Evolutionary conservation across 495 filamentous ascomycete genomes (phyloP), one percentile per base, ranked within the genome.

Genomic region (Hypoxylon subgilvum): DNA sequence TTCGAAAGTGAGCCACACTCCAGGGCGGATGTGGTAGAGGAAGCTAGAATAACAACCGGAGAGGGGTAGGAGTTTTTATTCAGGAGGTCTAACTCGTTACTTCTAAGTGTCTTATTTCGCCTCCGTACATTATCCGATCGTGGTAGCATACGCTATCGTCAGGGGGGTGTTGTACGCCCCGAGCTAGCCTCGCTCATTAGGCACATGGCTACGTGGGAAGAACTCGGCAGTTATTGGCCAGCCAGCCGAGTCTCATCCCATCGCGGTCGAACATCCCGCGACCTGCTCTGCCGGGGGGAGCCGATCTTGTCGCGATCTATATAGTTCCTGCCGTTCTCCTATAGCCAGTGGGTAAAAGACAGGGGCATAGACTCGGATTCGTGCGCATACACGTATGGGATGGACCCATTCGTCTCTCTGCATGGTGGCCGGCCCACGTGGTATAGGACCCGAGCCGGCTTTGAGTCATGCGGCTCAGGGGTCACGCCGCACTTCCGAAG

Each of bases 341-440:
- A 22, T 46, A 47, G 28, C n/a, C 23, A 49, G 28, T 30, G 31
- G 31, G 30, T 22, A 31, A 14, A 55, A 16, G 21, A 32, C 25
- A 51, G 19, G 22, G 35, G 36, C n/a, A 36, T 41, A 54, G 61
- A 55, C 42, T 34, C 19, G 22, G 38, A 21, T 47, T 14, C 31
- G 35, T 35, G 40, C 35, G 14, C 38, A 34, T 14, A 16, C 10
- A 30, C 28, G 32, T 47, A 21, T 22, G 23, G 9, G 19, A 23
- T 31, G 16, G 35, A 19, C 4, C 28, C 43, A 50, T 58, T 44
- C 23, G 41, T 22, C 8, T 21, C 30, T 32, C 30, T 40, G 41
- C 6, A 28, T 21, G 49, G 44, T 23, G 19, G 52, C 10, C 9
- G 12, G 21, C 53, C 61, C 53, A 54, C 61, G 43, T 54, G 53